Conservation (phyloP, 805 yeast genomes). For the Candida suzukii region DNA sequence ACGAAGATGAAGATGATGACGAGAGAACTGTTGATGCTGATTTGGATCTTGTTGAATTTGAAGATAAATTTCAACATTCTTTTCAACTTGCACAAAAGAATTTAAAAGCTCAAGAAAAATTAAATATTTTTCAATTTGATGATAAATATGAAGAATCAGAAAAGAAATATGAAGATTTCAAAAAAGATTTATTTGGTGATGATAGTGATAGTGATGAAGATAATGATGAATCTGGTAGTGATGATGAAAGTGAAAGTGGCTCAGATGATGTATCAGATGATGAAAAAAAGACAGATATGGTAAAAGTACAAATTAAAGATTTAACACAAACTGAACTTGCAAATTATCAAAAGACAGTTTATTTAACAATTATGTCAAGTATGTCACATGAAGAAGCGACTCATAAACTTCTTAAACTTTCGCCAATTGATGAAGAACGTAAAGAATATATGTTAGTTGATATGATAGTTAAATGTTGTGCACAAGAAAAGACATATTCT, state of each 20-base stretch:
- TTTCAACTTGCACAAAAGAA: slow-evolving; percentile 44
- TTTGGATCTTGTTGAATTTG: slow-evolving; percentile 58
- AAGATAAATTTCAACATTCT: slow-evolving; percentile 51
- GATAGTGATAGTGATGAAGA: slow-evolving; percentile 8
- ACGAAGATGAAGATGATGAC: not conserved
- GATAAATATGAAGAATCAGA: slow-evolving; percentile 44
- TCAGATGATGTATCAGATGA: slow-evolving; percentile 6
- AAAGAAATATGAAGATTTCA: slow-evolving; percentile 34
- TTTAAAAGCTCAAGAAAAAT: slow-evolving; percentile 34
- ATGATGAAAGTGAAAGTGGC: slow-evolving; percentile 15
- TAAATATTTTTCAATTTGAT: slow-evolving; percentile 47
- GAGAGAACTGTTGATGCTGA: slow-evolving; percentile 23
- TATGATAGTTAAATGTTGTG: slow-evolving; percentile 72
- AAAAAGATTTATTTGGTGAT: slow-evolving; percentile 37
- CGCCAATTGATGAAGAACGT: slow-evolving; percentile 28
- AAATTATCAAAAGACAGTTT: slow-evolving; percentile 68
- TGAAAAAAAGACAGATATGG: slow-evolving; percentile 11
- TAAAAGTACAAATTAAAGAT: slow-evolving; percentile 42
- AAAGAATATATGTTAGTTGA: slow-evolving; percentile 54
- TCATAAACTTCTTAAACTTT: slow-evolving; percentile 64
- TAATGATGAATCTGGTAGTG: too few species aligned
- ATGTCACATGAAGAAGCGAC: slow-evolving; percentile 91
- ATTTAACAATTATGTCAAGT: slow-evolving; percentile 80
- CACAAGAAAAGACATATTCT: slow-evolving; percentile 81
- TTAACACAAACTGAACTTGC: slow-evolving; percentile 59